Evolutionary conservation across 2,329 filamentous ascomycete genomes (phyloP).

Genomic region (Orbilia oligospora): DNA sequence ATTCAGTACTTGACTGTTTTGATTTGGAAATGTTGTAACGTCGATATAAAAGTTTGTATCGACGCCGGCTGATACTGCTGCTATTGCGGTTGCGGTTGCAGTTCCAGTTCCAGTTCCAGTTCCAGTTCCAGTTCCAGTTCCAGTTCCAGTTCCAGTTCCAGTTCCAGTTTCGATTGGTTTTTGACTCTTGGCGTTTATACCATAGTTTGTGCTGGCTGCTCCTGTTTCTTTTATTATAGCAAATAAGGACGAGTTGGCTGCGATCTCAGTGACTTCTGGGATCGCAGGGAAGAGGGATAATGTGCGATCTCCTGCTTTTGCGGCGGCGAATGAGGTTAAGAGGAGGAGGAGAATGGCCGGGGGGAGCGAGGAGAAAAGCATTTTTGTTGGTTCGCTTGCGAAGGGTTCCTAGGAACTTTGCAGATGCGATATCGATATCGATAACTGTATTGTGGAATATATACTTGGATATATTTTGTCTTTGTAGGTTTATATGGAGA

Average conservation of each 20-base stretch:
- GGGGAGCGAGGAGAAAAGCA: slow-evolving; percentile 27
- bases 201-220: slow-evolving; percentile 37
- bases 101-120: too few relatives aligned
- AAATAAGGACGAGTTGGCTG: slow-evolving; percentile 22
- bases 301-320: background rate
- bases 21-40: slow-evolving; percentile 30
- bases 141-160: too few relatives aligned
- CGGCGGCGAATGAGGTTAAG: background rate
- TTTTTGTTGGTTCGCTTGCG: slow-evolving; percentile 24
- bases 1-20: slow-evolving; percentile 36
- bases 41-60: slow-evolving; percentile 35
- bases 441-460: background rate
- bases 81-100: background rate
- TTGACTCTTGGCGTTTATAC: slow-evolving; percentile 14
- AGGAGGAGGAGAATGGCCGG: background rate
- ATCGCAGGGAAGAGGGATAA: slow-evolving; percentile 45
- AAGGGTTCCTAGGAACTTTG: background rate
- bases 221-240: slow-evolving; percentile 8
- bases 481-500: background rate
- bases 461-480: background rate
- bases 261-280: slow-evolving; percentile 49
- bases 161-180: background rate
- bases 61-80: background rate
- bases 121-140: too few relatives aligned
- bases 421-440: slow-evolving; percentile 8